Percentiles rank a stretch among this genome's conserved stretches.
Conservation (phyloP, 2,329 filamentous ascomycete species). For the Ilyonectria mors-panacis region DNA sequence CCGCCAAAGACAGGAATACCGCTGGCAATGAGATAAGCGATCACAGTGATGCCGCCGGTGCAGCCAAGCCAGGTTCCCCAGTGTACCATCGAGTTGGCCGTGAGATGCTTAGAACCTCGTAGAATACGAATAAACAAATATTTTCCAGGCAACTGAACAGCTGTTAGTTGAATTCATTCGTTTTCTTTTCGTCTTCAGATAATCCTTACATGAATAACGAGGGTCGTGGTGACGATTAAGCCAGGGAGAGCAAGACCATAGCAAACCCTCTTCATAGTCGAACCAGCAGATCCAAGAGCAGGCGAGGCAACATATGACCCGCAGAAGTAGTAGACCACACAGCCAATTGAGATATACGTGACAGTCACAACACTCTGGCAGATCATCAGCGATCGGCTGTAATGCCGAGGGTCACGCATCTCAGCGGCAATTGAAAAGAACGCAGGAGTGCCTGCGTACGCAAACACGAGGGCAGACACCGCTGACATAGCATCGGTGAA, state of each 20-base stretch:
- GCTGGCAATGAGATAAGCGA: background rate
- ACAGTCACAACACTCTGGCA: slow-evolving; percentile 44
- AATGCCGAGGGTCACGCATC: slow-evolving; percentile 46
- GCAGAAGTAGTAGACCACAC: slow-evolving; percentile 60
- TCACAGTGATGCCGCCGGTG: background rate
- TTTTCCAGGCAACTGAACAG: background rate
- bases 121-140: background rate
- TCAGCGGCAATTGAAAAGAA: slow-evolving; percentile 48
- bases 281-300: slow-evolving; percentile 59
- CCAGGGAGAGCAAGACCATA: slow-evolving; percentile 54
- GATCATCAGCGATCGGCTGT: slow-evolving; percentile 36
- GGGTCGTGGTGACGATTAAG: slow-evolving; percentile 36
- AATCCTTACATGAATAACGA: slow-evolving; percentile 41
- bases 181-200: slow-evolving; percentile 13
- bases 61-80: background rate
- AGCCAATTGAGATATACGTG: slow-evolving; percentile 48
- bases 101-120: background rate
- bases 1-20: slow-evolving; percentile 36
- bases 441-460: slow-evolving; percentile 45
- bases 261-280: slow-evolving; percentile 56
- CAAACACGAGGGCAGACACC: background rate
- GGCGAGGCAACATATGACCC: slow-evolving; percentile 61
- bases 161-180: background rate
- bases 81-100: background rate
- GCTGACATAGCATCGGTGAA: background rate